Percentiles rank a stretch among this genome's conserved stretches.
These are phyloP conservation scores for Phialophora chinensis DNA, from an alignment of 2,329 filamentous ascomycete genomes.

Conservation along the genomic window DNA sequence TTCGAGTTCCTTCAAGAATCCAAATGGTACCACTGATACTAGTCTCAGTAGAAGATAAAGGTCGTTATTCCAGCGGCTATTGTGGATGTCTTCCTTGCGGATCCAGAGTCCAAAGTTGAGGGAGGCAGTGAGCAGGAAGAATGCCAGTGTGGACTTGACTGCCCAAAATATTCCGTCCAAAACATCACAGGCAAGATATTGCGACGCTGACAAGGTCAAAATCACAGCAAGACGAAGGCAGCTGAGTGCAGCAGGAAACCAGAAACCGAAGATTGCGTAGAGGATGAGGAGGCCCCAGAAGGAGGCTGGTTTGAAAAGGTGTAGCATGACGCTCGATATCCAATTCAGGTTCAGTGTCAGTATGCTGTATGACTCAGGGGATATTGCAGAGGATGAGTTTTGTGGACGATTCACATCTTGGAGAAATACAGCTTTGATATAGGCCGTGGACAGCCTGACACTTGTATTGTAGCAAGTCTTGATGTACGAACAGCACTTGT, in stretches of 20 bases:
- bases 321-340: not conserved
- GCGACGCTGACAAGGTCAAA: not conserved
- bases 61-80: not conserved
- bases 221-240: not conserved
- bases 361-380: not conserved
- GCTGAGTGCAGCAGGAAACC: not conserved
- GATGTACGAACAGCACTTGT: not conserved
- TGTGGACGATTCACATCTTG: not conserved
- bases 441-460: not conserved
- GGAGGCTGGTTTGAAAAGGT: not conserved
- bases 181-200: not conserved
- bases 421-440: not conserved
- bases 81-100: not conserved
- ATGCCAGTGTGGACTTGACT: no score
- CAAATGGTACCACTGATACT: not conserved
- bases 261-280: not conserved
- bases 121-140: not conserved
- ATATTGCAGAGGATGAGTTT: not conserved
- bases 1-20: not conserved
- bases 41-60: not conserved
- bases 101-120: not conserved
- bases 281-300: conserved; percentile 7
- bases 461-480: not conserved
- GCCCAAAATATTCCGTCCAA: not conserved
- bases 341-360: not conserved